Base-by-base conservation (phyloP, 306 rosid species). In the Inga laurina region DNA sequence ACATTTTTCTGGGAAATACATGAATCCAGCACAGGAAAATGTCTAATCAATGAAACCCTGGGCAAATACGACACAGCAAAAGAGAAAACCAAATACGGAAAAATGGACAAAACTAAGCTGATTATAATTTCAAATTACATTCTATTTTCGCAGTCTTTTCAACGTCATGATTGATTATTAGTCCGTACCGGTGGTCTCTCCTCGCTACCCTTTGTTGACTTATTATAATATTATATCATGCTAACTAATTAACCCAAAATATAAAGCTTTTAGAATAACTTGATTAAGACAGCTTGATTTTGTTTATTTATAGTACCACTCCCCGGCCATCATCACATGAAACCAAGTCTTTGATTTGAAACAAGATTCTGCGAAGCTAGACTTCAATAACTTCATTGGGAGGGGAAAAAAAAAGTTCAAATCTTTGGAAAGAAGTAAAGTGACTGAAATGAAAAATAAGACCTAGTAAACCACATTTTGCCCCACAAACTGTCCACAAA, bases 131-230 rank as follows among this genome's bases (percentile, higher is more conserved):
- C 46, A 75, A 52, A 19, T 19, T 69, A 24, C 12, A 46, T 71
- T 24, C 75, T 57, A 51, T 81, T 81, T 69, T 77, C 79, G 27
- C 34, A 15, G 82, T 81, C 77, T 77, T 81, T 85, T 81, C 85
- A 1, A 77, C 22, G 72, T 77, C 85, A 72, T 52, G 59, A 52
- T 9, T 49, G 71, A 71, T 85, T 72, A 71, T 85, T 72, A 46
- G 76, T 72, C 24, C 54, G 76, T 46, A 15, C 54, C 78, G 62
- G 76, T 56, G 48, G 49, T 74, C 45, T 62, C 56, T 77, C 30
- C 13, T 69, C 9, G 69, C 44, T 70, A 69, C 37, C 46, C 81
- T 21, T 51, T 81, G 79, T 81, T 77, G 80, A 85, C 85, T 76
- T 81, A 62, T 14, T 39, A 49, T 49, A 1, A 45, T 45, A 45